Evolutionary conservation across 2,329 filamentous ascomycete genomes (phyloP).

Genomic region (Pseudogymnoascus sp.): DNA sequence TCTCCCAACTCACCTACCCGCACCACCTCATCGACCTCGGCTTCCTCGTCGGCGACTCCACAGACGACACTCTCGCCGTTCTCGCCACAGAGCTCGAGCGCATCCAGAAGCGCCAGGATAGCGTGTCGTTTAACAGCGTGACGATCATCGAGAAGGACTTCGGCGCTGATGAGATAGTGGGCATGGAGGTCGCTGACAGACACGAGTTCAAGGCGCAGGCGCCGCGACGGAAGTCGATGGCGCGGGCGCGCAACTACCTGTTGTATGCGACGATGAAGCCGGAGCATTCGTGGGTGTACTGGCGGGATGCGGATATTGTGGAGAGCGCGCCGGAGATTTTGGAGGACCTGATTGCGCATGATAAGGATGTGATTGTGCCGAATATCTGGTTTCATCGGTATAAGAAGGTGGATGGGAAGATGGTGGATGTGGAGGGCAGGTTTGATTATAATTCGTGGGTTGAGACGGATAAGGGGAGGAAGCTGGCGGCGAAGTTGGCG

Average conservation of each 20-base stretch:
- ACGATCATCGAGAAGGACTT: conserved; percentile 90
- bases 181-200: conserved; percentile 71
- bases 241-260: conserved; percentile 83
- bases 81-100: conserved; percentile 78
- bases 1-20: conserved; percentile 84
- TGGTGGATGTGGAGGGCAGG: conserved; percentile 83
- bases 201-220: conserved; percentile 84
- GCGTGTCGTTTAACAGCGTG: conserved; percentile 76
- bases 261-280: conserved; percentile 76
- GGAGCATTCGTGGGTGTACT: conserved; percentile 97
- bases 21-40: conserved; percentile 91
- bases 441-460: conserved; percentile 99
- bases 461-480: conserved; percentile 77
- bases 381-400: conserved; percentile 98
- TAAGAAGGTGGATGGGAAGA: conserved; percentile 44
- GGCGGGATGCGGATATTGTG: conserved; percentile 93
- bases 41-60: conserved; percentile 87
- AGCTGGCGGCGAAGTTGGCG: conserved; percentile 61
- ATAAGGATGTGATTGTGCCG: conserved; percentile 86
- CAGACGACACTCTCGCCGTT: conserved; percentile 83
- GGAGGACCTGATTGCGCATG: conserved; percentile 91
- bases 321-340: conserved; percentile 82
- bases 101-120: conserved; percentile 72
- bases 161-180: conserved; percentile 34
- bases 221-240: conserved; percentile 83